Evolutionary conservation across 2,329 filamentous ascomycete genomes (phyloP).

Genomic region (Xylaria sp.): DNA sequence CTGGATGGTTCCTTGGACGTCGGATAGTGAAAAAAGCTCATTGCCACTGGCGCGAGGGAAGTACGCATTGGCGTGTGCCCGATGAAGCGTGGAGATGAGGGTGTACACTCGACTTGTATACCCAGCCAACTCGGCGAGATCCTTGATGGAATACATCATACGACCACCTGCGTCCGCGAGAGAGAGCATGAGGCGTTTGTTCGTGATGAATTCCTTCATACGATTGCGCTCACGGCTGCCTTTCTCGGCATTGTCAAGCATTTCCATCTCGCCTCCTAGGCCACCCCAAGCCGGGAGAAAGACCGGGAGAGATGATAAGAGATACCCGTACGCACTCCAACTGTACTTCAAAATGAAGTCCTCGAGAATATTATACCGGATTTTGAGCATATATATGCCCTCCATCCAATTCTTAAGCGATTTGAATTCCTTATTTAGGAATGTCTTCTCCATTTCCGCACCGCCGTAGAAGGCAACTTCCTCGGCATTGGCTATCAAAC

Average conservation of each 20-base stretch:
- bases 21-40: slow-evolving; percentile 86
- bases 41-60: slow-evolving; percentile 68
- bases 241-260: slow-evolving; percentile 56
- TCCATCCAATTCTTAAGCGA: slow-evolving; percentile 98
- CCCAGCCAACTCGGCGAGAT: slow-evolving; percentile 91
- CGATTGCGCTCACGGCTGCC: slow-evolving; percentile 76
- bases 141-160: slow-evolving; percentile 99
- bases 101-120: slow-evolving; percentile 97
- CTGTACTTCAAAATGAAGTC: slow-evolving; percentile 98
- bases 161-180: slow-evolving; percentile 93
- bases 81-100: slow-evolving; percentile 90
- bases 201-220: slow-evolving; percentile 99
- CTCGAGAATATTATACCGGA: slow-evolving; percentile 97
- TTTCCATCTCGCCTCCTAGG: slow-evolving; percentile 73
- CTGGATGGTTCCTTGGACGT: slow-evolving; percentile 92
- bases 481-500: slow-evolving; percentile 94
- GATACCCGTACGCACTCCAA: slow-evolving; percentile 97
- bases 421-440: slow-evolving; percentile 89
- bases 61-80: slow-evolving; percentile 91
- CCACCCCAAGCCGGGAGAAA: slow-evolving; percentile 96
- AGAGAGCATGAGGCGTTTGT: slow-evolving; percentile 97
- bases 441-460: slow-evolving; percentile 91
- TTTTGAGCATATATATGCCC: slow-evolving; percentile 95
- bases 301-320: slow-evolving; percentile 89
- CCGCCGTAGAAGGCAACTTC: slow-evolving; percentile 98